Conservation (phyloP, 2,329 filamentous ascomycete genomes). For the Coleophoma cylindrospora region DNA sequence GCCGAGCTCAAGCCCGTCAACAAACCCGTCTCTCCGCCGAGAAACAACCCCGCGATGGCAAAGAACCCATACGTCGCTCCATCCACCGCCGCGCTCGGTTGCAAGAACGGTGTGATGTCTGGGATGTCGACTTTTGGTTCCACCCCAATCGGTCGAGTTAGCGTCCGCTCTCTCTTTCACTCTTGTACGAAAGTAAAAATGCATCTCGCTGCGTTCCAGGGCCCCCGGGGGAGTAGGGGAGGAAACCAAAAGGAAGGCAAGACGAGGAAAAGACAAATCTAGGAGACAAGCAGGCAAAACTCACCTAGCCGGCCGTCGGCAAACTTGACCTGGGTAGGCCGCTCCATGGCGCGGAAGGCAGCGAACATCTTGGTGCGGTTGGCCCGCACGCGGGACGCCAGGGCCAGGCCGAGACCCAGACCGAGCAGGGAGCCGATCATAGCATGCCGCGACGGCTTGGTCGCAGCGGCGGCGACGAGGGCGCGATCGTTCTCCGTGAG, state of each 20-base stretch:
- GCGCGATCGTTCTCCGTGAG: conserved; percentile 7
- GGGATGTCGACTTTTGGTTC: conserved; percentile 35
- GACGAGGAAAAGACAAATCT: too few species aligned
- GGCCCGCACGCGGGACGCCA: conserved; percentile 51
- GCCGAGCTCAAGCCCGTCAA: conserved; percentile 51
- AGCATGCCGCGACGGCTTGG: conserved; percentile 48
- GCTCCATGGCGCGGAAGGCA: conserved; percentile 54
- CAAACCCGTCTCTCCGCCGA: conserved; percentile 60
- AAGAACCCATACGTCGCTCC: conserved; percentile 60
- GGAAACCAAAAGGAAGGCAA: too few species aligned
- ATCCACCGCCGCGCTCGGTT: conserved; percentile 54
- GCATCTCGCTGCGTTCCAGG: too few species aligned
- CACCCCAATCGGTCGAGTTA: too few species aligned
- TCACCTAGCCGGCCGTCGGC: conserved; percentile 52
- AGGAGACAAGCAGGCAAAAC: conserved; percentile 5
- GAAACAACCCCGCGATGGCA: conserved; percentile 53
- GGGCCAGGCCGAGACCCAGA: conserved; percentile 50
- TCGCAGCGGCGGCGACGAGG: conserved; percentile 36
- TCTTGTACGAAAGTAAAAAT: too few species aligned
- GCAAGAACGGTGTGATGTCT: conserved; percentile 51
- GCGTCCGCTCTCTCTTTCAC: too few species aligned
- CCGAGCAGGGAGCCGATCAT: conserved; percentile 55
- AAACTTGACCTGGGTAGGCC: conserved; percentile 57
- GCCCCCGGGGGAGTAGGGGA: too few species aligned
- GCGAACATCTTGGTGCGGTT: conserved; percentile 55